Base-by-base conservation (phyloP, 1,139 yeast species). In the Blastobotrys serpentis region DNA sequence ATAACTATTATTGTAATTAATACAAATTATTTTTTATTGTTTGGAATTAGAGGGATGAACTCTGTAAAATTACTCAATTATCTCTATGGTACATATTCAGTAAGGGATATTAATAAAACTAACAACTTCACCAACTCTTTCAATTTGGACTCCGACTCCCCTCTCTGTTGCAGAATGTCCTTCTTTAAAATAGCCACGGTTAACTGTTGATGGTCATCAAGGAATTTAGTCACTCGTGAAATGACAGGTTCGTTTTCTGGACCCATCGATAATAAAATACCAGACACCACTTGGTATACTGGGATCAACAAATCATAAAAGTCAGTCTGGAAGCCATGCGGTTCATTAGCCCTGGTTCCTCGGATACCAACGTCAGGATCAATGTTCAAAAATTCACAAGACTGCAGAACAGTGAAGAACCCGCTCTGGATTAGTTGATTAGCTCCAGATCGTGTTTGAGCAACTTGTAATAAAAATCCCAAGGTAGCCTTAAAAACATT, bases 301-400 rank as follows among this genome's bases (percentile, higher is more conserved):
- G 96, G 95, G n/a, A 83, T 75, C 41, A 86, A 72, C 16, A 87
- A 69, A 53, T 86, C 95, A 61, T 81, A 82, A 49, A 85, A 59
- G 32, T 26, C 32, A 19, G 39, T 42, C 4, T 25, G 42, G 33
- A 17, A 26, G 13, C 29, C 39, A 21, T 11, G 39, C 18, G 32
- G 16, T 19, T 36, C 40, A 11, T 36, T 36, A 7, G 40, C 23
- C 4, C 40, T 17, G 11, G 23, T 13, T 14, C 43, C 46, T 13
- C 39, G 18, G 38, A 86, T 66, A 0, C 95, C 96, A 42, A 87
- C 71, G 61, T 88, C 96, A 0, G 95, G 92, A 63, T 89, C 96
- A 43, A 84, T 73, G 40, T 73, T 65, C 46, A 88, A 69, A 57
- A 87, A 78, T 29, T 71, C 69, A 42, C 86, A 79, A 23, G 77